Base-by-base conservation (phyloP, 2,329 filamentous ascomycete species). In the Epichloe gansuensis region DNA sequence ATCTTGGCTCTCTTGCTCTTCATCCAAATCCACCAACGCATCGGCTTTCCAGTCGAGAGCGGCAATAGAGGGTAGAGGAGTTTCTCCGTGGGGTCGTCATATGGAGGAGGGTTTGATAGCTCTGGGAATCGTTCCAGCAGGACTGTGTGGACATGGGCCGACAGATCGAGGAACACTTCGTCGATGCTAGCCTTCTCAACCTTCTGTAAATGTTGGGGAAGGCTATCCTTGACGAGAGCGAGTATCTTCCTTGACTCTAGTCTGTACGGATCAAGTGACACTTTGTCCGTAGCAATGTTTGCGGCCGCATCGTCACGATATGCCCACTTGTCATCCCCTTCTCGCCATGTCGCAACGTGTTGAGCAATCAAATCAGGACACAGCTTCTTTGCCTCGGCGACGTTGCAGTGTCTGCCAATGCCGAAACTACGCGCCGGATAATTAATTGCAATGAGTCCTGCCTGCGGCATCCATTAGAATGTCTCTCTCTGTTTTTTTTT, bases 151-250 rank as follows among this genome's bases (percentile, higher is more conserved):
- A 96, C 78, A 55, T 96, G 86, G 0, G 86, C 84, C 9, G 89
- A 95, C 48, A 98, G 69, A 68, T 98, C 93, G 55, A 97, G 72
- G 63, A 96, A 98, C 8, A 96, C 90, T 68, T 98, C 93, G 65
- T 98, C 93, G 52, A 97, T 87, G 62, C 89, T 85, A 17, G 91
- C 93, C 66, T 97, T 98, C 72, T 98, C 91, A 45, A 96, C 81
- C 61, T 77, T 82, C 64, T 89, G 86, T 56, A 82, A 65, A 44
- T 78, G 68, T 0, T 76, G 65, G 1, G 86, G 85, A 45, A 96
- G 69, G 37, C 74, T 73, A 4, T 86, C 85, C 63, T 90, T 91
- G 63, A 97, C 87, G 53, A 82, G 70, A 11, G 82, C 79, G 60
- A 97, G 67, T 54, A 97, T 96, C 69, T 78, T 86, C 56, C 90